A percentile compares a stretch with the other conserved stretches of the same genome.
Conservation (phyloP, 805 yeast genomes). For the Barnettozyma siamensis region DNA sequence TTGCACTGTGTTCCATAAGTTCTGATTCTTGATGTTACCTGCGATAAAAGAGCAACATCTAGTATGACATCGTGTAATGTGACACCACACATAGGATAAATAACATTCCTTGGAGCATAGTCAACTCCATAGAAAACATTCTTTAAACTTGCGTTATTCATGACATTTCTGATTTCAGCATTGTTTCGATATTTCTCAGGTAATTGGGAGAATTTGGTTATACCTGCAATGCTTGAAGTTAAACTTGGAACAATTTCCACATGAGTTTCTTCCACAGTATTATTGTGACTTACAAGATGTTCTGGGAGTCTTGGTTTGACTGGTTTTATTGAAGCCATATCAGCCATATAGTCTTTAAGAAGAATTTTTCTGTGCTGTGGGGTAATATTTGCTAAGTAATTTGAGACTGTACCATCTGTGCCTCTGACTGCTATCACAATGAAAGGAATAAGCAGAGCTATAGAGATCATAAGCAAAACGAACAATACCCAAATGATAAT, state of each 20-base stretch:
- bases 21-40: conserved; percentile 50
- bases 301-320: not conserved
- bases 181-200: conserved; percentile 30
- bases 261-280: not conserved
- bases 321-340: not conserved
- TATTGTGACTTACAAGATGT: not conserved
- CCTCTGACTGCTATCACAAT: conserved; percentile 29
- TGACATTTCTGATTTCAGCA: conserved; percentile 30
- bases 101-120: conserved; percentile 52
- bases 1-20: conserved; percentile 58
- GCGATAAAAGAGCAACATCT: conserved; percentile 54
- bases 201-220: conserved; percentile 28
- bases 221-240: conserved; percentile 17
- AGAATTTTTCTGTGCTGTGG: conserved; percentile 22
- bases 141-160: conserved; percentile 29
- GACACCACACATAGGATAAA: conserved; percentile 49
- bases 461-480: conserved; percentile 12
- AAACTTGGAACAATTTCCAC: conserved; percentile 1
- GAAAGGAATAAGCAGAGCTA: conserved; percentile 18
- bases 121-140: conserved; percentile 50
- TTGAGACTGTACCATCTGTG: conserved; percentile 23
- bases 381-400: conserved; percentile 26
- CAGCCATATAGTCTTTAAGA: conserved; percentile 8
- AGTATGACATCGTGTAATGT: conserved; percentile 42
- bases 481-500: conserved; percentile 19